Conservation (phyloP, 805 yeast genomes). For the Cyberlindnera suaveolens region DNA sequence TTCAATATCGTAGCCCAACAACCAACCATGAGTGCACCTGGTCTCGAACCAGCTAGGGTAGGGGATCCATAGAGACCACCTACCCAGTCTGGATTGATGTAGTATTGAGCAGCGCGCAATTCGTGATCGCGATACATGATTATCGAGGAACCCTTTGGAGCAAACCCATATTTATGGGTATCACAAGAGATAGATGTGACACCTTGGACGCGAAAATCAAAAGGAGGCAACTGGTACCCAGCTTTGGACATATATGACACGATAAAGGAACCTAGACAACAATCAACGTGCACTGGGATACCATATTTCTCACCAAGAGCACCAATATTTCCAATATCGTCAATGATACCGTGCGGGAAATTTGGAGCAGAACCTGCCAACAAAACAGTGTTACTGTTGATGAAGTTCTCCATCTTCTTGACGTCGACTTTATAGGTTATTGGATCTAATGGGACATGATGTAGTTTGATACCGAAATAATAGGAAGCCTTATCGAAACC, state of each 20-base stretch:
- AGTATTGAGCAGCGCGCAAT: constrained; percentile 78
- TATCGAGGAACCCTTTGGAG: constrained; percentile 93
- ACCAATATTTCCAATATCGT: constrained; percentile 73
- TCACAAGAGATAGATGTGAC: constrained; percentile 99
- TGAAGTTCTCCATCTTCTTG: constrained; percentile 51
- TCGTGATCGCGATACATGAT: constrained; percentile 76
- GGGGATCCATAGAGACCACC: constrained; percentile 98
- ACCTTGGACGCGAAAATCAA: constrained; percentile 83
- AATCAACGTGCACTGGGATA: constrained; percentile 93
- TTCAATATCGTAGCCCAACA: constrained; percentile 92
- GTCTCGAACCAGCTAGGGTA: constrained; percentile 93
- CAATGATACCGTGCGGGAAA: constrained; percentile 94
- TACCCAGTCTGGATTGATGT: constrained; percentile 75
- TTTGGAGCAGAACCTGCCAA: constrained; percentile 94
- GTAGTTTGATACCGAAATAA: constrained; percentile 81
- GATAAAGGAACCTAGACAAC: constrained; percentile 90
- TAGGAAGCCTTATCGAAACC: constrained; percentile 91
- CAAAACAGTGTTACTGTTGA: constrained; percentile 75
- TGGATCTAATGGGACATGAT: constrained; percentile 73
- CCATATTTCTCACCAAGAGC: constrained; percentile 46
- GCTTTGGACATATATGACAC: constrained; percentile 72
- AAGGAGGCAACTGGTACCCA: constrained; percentile 42
- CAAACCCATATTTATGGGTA: constrained; percentile 98
- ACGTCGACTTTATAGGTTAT: constrained; percentile 62
- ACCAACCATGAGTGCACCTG: constrained; percentile 96